Base-by-base conservation (phyloP, 2,329 filamentous ascomycete species). In the Epicoccum nigrum region DNA sequence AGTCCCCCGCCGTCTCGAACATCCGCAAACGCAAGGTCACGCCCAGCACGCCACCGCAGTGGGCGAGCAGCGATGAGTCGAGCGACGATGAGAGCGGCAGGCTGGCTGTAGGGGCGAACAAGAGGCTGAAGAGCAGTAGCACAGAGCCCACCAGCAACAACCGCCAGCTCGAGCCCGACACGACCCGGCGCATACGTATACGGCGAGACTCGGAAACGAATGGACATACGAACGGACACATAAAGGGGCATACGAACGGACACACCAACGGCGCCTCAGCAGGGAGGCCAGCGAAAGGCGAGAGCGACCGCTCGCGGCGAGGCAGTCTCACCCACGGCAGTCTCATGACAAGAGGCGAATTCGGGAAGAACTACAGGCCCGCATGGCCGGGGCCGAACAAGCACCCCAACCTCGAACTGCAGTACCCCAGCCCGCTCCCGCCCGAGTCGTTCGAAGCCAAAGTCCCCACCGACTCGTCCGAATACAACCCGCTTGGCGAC, bases 361-460 rank as follows among this genome's bases (percentile, higher is more conserved):
- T 65, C 35, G 69, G 64, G 9, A 71, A 69, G 45, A 80, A 81
- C 57, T 85, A 80, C 68, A 79, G 76, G 56, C 76, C 77, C 20
- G 81, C 79, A 19, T 82, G 80, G 61, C 75, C 76, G 11, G 76
- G 73, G 33, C 71, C 70, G 37, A 69, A 72, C 15, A 73, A 76
- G 39, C 71, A 78, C 16, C 67, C 71, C 21, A 73, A 77, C 9
- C 83, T 95, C 52, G 79, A 86, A 67, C 76, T 97, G 61, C 89
- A 94, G 71, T 97, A 97, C 73, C 93, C 94, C 8, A 92, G 90
- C 71, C 78, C 81, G 55, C 83, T 85, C 48, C 80, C 81, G 41
- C 82, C 83, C 45, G 90, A 94, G 74, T 84, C 81, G 12, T 73
- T 73, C 56, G 68, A 71, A 41, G 61, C 60, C 12, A 67, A 67